Base-by-base conservation (phyloP, 1,284 basidiomycete genomes). In the Cutaneotrichosporon sp. region DNA sequence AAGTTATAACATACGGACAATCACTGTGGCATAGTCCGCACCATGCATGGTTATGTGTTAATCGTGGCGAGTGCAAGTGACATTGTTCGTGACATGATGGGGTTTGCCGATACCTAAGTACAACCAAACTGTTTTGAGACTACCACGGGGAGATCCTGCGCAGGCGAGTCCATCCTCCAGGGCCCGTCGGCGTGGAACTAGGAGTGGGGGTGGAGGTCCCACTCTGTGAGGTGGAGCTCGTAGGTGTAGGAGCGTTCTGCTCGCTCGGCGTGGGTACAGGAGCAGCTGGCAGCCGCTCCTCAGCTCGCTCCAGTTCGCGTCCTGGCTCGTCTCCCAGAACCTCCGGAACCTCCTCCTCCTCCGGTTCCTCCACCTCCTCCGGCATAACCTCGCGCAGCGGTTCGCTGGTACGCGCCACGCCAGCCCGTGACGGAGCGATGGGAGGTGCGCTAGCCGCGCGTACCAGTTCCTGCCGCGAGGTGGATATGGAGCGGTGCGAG, bases 11-110 rank as follows among this genome's bases (percentile, higher is more conserved):
- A 16, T n/a, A 21, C 42, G 42, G 42, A 46, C 42, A 46, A 46
- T 46, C 42, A 46, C 42, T 46, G 42, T 46, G 42, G 42, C 42
- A 46, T 46, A 42, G 40, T 42, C 40, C 40, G 14, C 40, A 42
- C 42, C 42, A 46, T 46, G 42, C 42, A 46, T 46, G 42, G 18
- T n/a, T 46, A 21, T 46, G 16, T 46, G 42, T 30, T 51, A 51
- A 26, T 50, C 16, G 18, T 30, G 49, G 22, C 7, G 11, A 26
- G 26, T 26, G 26, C 26, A 5, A 18, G 26, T 42, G 40, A 16
- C 40, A 46, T 18, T 8, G 11, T 9, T 46, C 42, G 18, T 46
- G 42, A n/a, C 42, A 46, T 46, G 42, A n/a, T 18, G n/a, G 7
- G 42, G 0, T 46, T 46, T 46, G 18, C 42, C 8, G 18, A 18